Percentiles rank a stretch among this genome's conserved stretches.
phyloP scores from a whole-genome alignment of 129 eudicot genomes.

The Oenanthe sinensis region DNA sequence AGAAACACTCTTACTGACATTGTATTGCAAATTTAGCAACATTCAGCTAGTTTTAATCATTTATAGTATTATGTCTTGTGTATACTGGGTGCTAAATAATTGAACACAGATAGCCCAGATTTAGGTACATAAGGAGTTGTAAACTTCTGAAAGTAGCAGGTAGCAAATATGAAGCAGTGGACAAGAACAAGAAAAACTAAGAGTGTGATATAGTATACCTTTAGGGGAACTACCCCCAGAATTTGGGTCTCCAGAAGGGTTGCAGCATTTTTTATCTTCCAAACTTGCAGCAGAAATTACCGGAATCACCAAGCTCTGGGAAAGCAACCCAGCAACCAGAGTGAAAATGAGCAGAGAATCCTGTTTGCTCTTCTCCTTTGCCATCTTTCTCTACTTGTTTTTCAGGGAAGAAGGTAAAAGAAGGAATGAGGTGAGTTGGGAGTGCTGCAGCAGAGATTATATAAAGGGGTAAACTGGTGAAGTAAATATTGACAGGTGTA shows the following conservation, averaged over 20 bases:
- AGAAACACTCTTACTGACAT: neutral
- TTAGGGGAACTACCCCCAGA: constrained; percentile 24
- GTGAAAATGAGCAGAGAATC: constrained; percentile 32
- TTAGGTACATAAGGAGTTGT: neutral
- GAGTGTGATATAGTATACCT: constrained; percentile 13
- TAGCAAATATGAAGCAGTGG: constrained; percentile 10
- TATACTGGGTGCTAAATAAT: too few species aligned
- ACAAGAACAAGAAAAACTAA: constrained; percentile 1
- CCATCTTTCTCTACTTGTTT: constrained; percentile 12
- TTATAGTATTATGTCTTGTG: neutral
- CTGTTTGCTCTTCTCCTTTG: constrained; percentile 22
- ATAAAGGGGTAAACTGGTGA: constrained; percentile 14
- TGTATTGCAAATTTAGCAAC: too few species aligned
- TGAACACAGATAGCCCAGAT: neutral
- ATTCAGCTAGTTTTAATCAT: neutral
- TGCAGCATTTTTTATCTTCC: constrained; percentile 33
- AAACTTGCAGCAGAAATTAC: constrained; percentile 29
- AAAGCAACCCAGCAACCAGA: constrained; percentile 40
- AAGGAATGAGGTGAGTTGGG: constrained; percentile 10
- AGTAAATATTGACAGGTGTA: constrained; percentile 41
- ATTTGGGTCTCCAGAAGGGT: constrained; percentile 23
- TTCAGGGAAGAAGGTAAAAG: constrained; percentile 9
- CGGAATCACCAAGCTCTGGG: constrained; percentile 30
- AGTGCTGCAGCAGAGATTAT: constrained; percentile 23
- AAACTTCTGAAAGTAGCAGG: neutral